A percentile compares a stretch with the other conserved stretches of the same genome.
phyloP scores from a whole-genome alignment of 768 basidiomycete species.

The Termitomyces heimii region DNA sequence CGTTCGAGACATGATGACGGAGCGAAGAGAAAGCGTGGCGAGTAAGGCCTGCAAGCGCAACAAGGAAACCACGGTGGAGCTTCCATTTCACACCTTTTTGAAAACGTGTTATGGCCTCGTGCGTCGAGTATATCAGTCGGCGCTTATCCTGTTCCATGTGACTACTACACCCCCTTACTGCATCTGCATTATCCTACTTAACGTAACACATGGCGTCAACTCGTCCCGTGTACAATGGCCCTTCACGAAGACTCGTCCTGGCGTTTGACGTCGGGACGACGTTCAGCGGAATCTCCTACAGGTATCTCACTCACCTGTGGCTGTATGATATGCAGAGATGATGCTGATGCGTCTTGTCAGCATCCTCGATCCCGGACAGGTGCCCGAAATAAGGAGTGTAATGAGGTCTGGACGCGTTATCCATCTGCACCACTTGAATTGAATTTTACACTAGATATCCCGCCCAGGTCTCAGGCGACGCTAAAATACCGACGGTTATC shows the following conservation, averaged over 20 bases:
- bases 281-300: slow-evolving; percentile 15
- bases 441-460: background rate
- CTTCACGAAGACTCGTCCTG: slow-evolving; percentile 34
- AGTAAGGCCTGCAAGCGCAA: background rate
- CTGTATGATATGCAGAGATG: background rate
- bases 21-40: background rate
- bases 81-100: slow-evolving; percentile 6
- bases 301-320: background rate
- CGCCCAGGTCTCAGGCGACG: background rate
- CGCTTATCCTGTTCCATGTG: slow-evolving; percentile 1
- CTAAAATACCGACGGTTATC: background rate
- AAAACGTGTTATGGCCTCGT: slow-evolving; percentile 7
- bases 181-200: background rate
- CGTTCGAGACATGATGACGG: slow-evolving; percentile 3
- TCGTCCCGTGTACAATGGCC: slow-evolving; percentile 32
- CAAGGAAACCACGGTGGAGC: background rate
- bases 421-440: background rate
- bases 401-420: background rate
- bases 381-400: background rate
- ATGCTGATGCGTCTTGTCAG: background rate
- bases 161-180: background rate
- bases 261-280: slow-evolving; percentile 51
- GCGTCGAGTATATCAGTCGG: slow-evolving; percentile 1
- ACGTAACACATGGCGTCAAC: slow-evolving; percentile 5
- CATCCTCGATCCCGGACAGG: background rate